phyloP scores from a whole-genome alignment of 139 green algal species.

The Marvania coccoides region DNA sequence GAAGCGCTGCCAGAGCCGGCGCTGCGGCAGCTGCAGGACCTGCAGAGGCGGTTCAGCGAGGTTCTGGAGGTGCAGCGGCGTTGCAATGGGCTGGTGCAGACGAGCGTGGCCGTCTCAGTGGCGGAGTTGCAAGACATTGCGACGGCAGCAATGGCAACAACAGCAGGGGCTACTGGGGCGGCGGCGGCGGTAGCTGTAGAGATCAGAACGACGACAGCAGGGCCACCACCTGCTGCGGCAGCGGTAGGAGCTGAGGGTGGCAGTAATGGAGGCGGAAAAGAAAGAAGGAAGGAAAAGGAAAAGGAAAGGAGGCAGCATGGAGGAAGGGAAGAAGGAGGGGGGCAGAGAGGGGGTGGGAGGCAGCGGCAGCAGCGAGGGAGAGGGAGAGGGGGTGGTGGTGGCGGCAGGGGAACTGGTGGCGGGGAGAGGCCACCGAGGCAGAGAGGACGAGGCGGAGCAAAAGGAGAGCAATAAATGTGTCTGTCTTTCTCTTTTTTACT shows the following conservation, averaged over 20 bases:
- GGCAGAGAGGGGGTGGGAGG: background rate
- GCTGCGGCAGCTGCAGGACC: background rate
- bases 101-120: background rate
- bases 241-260: background rate
- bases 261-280: background rate
- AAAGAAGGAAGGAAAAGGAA: background rate
- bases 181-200: background rate
- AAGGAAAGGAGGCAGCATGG: background rate
- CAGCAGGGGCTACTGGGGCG: background rate
- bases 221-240: background rate
- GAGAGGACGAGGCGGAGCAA: no score
- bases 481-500: no score
- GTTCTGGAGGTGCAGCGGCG: background rate
- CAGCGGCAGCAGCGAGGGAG: background rate
- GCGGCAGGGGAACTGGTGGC: no score
- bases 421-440: no score
- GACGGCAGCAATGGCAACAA: no score
- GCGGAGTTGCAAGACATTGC: background rate
- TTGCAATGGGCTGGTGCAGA: background rate
- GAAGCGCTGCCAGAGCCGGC: background rate
- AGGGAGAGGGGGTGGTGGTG: background rate
- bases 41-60: background rate
- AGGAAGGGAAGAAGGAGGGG: background rate
- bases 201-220: background rate
- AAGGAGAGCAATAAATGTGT: no score